Percentiles rank a stretch among this genome's conserved stretches.
These are phyloP conservation scores for Mycena capillaripes DNA, from an alignment of 768 basidiomycete species.

Conservation along the genomic window DNA sequence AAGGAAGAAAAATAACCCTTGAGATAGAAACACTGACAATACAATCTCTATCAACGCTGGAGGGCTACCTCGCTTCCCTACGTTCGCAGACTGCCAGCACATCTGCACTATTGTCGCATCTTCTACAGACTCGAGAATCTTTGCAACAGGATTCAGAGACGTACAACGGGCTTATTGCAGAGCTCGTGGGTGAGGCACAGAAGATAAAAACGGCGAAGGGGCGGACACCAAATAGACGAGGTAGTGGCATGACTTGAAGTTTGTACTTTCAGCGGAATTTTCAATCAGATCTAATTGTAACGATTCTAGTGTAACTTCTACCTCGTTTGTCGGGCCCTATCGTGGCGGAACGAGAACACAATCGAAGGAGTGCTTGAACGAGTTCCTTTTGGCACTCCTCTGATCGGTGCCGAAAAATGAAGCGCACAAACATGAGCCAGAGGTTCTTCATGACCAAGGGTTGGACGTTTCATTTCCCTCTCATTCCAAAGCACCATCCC, in stretches of 20 bases:
- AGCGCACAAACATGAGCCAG: background rate
- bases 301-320: background rate
- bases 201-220: constrained; percentile 81
- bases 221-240: constrained; percentile 60
- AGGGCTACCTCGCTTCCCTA: constrained; percentile 76
- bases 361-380: background rate
- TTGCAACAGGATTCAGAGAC: constrained; percentile 91
- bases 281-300: background rate
- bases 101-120: constrained; percentile 82
- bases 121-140: constrained; percentile 85
- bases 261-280: constrained; percentile 1
- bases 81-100: constrained; percentile 80
- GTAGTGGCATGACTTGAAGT: constrained; percentile 58
- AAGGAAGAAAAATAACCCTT: background rate
- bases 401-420: background rate
- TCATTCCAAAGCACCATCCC: background rate
- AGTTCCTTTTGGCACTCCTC: background rate
- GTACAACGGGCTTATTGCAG: constrained; percentile 92
- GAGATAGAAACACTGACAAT: constrained; percentile 77
- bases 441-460: background rate
- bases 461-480: background rate
- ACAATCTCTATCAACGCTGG: constrained; percentile 76
- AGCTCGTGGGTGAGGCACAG: constrained; percentile 93
- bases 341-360: background rate
- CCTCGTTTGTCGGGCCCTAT: background rate